These are phyloP conservation scores for Ilyonectria sp. DNA, from an alignment of 2,329 filamentous ascomycete species.

Conservation along the genomic window DNA sequence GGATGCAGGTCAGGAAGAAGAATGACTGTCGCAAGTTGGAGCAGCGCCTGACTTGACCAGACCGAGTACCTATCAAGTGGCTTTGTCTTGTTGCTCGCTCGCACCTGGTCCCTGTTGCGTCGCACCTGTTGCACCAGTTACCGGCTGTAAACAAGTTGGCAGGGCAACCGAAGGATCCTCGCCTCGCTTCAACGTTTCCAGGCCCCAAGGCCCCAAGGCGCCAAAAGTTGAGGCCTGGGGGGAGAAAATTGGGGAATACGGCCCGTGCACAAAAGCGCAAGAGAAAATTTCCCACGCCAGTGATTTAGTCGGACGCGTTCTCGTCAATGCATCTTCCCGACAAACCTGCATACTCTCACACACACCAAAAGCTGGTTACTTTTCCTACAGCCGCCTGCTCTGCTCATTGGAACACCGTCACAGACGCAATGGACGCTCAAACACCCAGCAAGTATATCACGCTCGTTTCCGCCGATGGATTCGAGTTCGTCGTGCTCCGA, in stretches of 20 bases:
- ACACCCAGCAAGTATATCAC: constrained; percentile 79
- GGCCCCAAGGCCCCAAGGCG: constrained; percentile 17
- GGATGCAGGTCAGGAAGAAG: constrained; percentile 20
- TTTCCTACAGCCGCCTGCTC: constrained; percentile 27
- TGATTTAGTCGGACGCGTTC: constrained; percentile 35
- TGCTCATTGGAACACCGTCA: constrained; percentile 8
- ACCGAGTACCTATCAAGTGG: constrained; percentile 45
- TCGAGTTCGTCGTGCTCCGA: constrained; percentile 82
- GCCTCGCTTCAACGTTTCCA: neutral
- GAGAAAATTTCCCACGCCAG: constrained; percentile 40
- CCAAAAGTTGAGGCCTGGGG: constrained; percentile 21
- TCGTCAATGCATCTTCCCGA: constrained; percentile 31
- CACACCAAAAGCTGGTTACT: constrained; percentile 22
- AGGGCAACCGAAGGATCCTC: constrained; percentile 49
- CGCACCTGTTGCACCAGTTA: constrained; percentile 43
- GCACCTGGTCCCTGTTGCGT: constrained; percentile 41
- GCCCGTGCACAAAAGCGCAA: constrained; percentile 42
- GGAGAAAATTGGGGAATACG: constrained; percentile 33
- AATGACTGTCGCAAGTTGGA: constrained; percentile 32
- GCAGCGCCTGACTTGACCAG: constrained; percentile 22
- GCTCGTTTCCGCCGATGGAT: constrained; percentile 81
- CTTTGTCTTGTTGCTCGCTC: constrained; percentile 30
- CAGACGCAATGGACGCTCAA: constrained; percentile 42
- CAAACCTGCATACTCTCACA: constrained; percentile 29
- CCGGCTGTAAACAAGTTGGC: constrained; percentile 54